Conservation (phyloP, 108 stramenopile species). For the Seminavis robusta region DNA sequence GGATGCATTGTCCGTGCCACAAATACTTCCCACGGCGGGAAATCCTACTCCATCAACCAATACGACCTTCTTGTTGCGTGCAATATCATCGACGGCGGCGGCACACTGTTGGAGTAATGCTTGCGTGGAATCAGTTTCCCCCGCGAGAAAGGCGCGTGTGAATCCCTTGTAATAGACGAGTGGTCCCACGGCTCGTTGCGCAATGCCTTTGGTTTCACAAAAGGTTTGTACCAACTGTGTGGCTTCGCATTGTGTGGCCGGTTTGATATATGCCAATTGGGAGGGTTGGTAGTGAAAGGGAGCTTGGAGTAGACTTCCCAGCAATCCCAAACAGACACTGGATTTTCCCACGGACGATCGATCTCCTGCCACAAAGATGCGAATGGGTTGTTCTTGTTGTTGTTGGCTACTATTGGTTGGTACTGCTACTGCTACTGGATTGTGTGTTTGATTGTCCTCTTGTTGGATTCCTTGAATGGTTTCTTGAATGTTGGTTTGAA, state of each 20-base stretch:
- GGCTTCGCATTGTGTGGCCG: slow-evolving; percentile 94
- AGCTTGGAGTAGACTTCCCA: slow-evolving; percentile 54
- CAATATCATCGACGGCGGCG: slow-evolving; percentile 76
- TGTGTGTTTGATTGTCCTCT: not conserved
- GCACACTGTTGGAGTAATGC: slow-evolving; percentile 68
- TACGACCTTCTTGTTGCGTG: slow-evolving; percentile 66
- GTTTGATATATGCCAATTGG: slow-evolving; percentile 95
- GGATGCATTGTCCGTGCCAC: slow-evolving; percentile 92
- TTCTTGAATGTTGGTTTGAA: not conserved
- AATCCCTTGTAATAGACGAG: slow-evolving; percentile 96
- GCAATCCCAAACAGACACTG: slow-evolving; percentile 81
- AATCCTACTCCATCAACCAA: slow-evolving; percentile 97
- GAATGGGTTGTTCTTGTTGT: slow-evolving; percentile 26
- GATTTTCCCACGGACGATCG: slow-evolving; percentile 92
- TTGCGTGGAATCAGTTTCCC: slow-evolving; percentile 69
- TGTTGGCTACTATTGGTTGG: not conserved
- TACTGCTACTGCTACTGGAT: not conserved
- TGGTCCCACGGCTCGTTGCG: slow-evolving; percentile 84
- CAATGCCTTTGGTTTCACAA: slow-evolving; percentile 82
- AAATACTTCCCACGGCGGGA: slow-evolving; percentile 95
- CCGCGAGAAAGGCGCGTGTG: slow-evolving; percentile 90
- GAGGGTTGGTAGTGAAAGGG: slow-evolving; percentile 47
- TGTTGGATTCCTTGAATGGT: not conserved
- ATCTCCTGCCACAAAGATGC: slow-evolving; percentile 87
- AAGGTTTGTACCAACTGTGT: slow-evolving; percentile 84